phyloP scores from a whole-genome alignment of 768 basidiomycete species.

The Kondoa malvinella region DNA sequence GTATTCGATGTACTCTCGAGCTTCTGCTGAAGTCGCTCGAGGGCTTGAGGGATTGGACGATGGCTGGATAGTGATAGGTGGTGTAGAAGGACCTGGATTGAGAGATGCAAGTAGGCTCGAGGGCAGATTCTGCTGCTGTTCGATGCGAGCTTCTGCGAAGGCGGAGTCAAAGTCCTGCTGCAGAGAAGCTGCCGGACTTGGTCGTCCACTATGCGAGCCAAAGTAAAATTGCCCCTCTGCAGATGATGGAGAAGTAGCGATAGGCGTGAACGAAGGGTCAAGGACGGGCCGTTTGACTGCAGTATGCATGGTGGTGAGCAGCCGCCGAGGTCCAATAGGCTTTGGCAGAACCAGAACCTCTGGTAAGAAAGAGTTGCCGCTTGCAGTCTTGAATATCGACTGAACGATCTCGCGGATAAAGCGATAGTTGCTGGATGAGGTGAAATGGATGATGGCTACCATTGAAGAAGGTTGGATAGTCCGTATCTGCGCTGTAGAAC shows the following conservation, averaged over 20 bases:
- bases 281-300: constrained; percentile 69
- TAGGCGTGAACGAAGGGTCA: constrained; percentile 85
- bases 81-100: constrained; percentile 5
- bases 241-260: constrained; percentile 72
- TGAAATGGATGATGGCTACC: constrained; percentile 67
- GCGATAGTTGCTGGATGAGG: constrained; percentile 76
- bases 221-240: constrained; percentile 47
- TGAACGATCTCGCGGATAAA: constrained; percentile 69
- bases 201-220: constrained; percentile 15
- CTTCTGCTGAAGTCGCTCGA: constrained; percentile 9
- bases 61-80: constrained; percentile 7
- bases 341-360: constrained; percentile 96
- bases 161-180: constrained; percentile 24
- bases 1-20: constrained; percentile 46
- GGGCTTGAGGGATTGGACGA: constrained; percentile 20
- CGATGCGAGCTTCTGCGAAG: constrained; percentile 12
- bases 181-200: constrained; percentile 29
- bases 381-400: constrained; percentile 41
- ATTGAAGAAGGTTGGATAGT: constrained; percentile 9
- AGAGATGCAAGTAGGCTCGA: constrained; percentile 6
- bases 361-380: constrained; percentile 38
- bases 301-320: constrained; percentile 80
- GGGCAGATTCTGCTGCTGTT: constrained; percentile 12
- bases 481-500: constrained; percentile 59
- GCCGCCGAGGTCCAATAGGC: constrained; percentile 82